These are phyloP conservation scores for Limnomonas spitsbergensis DNA, from an alignment of 139 green algal genomes.

Conservation along the genomic window DNA sequence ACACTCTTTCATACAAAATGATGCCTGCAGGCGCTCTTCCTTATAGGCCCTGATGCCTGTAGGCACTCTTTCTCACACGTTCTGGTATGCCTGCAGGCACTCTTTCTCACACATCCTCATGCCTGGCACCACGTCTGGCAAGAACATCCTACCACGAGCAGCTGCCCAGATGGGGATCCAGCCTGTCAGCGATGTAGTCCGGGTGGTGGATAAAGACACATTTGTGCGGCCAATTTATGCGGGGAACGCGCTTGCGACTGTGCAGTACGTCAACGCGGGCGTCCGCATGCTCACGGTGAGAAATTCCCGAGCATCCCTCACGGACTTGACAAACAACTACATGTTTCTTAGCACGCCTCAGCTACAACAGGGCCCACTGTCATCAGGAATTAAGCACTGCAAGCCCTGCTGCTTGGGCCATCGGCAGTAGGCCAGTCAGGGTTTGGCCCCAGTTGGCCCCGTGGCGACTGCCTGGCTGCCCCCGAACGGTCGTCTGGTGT, in stretches of 20 bases:
- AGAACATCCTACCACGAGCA: slow-evolving; percentile 80
- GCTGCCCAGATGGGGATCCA: slow-evolving; percentile 77
- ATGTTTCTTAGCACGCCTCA: neutral
- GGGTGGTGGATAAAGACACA: slow-evolving; percentile 55
- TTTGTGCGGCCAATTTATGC: slow-evolving; percentile 87
- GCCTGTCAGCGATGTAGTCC: slow-evolving; percentile 74
- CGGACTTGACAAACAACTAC: neutral
- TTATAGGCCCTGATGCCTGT: no score
- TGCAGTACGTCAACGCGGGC: slow-evolving; percentile 38
- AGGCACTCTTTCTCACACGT: slow-evolving; percentile 36
- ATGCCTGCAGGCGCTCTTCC: neutral
- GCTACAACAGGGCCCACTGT: neutral
- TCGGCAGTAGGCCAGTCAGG: no score
- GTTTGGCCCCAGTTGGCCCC: no score
- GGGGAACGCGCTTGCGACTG: slow-evolving; percentile 83
- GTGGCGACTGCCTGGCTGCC: no score
- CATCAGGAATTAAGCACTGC: no score
- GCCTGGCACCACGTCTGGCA: slow-evolving; percentile 68
- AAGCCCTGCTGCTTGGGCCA: no score
- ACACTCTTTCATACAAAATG: neutral
- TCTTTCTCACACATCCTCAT: slow-evolving; percentile 71
- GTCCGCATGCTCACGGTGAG: slow-evolving; percentile 67
- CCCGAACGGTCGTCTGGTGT: no score
- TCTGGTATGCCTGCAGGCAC: no score
- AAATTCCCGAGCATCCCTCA: no score